Percentiles rank a stretch among this genome's conserved stretches.
phyloP scores from a whole-genome alignment of 1,139 yeast genomes.

The Yamadazyma dushanensis region DNA sequence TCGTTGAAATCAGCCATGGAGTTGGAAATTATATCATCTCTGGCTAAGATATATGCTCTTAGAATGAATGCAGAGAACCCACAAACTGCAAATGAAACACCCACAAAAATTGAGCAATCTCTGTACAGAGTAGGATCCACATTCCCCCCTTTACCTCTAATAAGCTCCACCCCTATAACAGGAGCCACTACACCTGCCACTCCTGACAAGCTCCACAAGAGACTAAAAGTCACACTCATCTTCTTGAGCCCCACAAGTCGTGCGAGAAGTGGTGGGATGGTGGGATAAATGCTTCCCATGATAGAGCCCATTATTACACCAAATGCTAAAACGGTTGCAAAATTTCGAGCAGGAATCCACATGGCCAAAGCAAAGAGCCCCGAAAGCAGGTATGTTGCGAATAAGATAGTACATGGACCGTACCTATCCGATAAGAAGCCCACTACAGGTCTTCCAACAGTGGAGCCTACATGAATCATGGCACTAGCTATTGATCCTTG shows the following conservation, averaged over 20 bases:
- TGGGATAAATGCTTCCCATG: slow-evolving; percentile 32
- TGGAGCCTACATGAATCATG: slow-evolving; percentile 44
- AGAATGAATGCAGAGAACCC: slow-evolving; percentile 36
- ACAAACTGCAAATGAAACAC: slow-evolving; percentile 48
- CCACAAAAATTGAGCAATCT: slow-evolving; percentile 54
- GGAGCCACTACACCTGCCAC: slow-evolving; percentile 51
- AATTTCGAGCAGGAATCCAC: slow-evolving; percentile 39
- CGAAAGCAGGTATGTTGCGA: slow-evolving; percentile 22
- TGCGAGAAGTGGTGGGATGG: slow-evolving; percentile 32
- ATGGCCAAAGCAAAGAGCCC: slow-evolving; percentile 31
- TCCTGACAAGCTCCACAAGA: slow-evolving; percentile 51
- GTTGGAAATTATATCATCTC: slow-evolving; percentile 31
- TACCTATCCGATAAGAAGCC: slow-evolving; percentile 39
- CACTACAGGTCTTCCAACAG: slow-evolving; percentile 40
- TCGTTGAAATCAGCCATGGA: slow-evolving; percentile 5
- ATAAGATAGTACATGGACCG: slow-evolving; percentile 42
- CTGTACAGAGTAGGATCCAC: slow-evolving; percentile 46
- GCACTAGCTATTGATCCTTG: slow-evolving; percentile 48
- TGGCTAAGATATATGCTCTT: slow-evolving; percentile 50
- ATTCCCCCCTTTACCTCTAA: slow-evolving; percentile 32
- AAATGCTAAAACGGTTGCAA: slow-evolving; percentile 28
- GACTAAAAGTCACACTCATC: slow-evolving; percentile 48
- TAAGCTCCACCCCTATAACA: slow-evolving; percentile 51
- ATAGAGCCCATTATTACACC: slow-evolving; percentile 27
- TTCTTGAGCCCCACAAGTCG: slow-evolving; percentile 49